Base-by-base conservation (phyloP, 2,329 filamentous ascomycete species). In the Trichoderma pleuroti region DNA sequence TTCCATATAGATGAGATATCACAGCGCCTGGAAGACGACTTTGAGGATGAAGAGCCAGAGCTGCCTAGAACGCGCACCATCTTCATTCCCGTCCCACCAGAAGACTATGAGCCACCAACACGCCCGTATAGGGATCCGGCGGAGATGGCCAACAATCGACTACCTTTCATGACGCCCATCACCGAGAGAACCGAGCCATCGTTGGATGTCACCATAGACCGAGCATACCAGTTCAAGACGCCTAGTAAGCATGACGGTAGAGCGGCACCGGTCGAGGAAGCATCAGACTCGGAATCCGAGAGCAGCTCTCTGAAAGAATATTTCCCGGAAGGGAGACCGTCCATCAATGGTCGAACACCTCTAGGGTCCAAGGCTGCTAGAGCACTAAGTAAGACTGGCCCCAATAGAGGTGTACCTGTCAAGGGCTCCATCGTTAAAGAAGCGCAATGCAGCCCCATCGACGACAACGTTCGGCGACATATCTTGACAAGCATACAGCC, bases 161-260 rank as follows among this genome's bases (percentile, higher is more conserved):
- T 98, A 11, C 96, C 95, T 4, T 99, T 98, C 80, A 98, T 99
- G 96, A 99, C 96, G 0, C 96, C 96, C 1, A 99, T 99, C 74
- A 95, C 96, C 1, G 96, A 99, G 80, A 91, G 93, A 76, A 99
- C 96, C 0, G 96, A 99, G 81, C 92, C 91, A 12, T 98, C 94
- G 0, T 82, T 98, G 6, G 91, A 91, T 42, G 82, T 91, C 54
- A 87, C 88, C 5, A 89, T 87, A 32, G 86, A 88, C 66, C 81
- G 84, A 84, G 75, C 87, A 87, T 79, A 86, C 86, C 86, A 86
- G 67, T 86, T 89, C 62, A 97, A 96, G 81, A 97, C 93, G 5
- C 94, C 94, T 18, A 93, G 89, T 75, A 91, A 90, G 75, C 86
- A 78, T 71, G 77, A 83, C 68, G 76, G 75, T 8, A 36, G 39